Base-by-base conservation (phyloP, 805 yeast species). In the Yarrowia yakushimensis region DNA sequence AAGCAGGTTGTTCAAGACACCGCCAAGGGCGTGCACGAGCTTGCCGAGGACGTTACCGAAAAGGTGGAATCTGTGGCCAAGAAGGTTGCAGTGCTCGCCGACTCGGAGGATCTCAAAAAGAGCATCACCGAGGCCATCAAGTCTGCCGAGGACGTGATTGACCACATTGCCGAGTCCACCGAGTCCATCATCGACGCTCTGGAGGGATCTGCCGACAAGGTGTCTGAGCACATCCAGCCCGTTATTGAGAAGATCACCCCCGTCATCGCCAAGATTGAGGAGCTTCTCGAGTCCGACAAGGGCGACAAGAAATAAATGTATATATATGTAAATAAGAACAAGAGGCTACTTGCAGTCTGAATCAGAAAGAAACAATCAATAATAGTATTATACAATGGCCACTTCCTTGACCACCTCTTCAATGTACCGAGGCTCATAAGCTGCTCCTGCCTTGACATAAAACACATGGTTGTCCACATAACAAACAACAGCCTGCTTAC, bases 391-490 rank as follows among this genome's bases (percentile, higher is more conserved):
- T 39, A 41, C 30, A 28, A 25, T 27, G 33, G 34, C 7, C 17
- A 55, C 61, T 23, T 37, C 28, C 30, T 41, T 55, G n/a, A 55
- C 39, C 11, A 55, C 48, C 36, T 55, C 61, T 23, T 55, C 61
- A 15, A 55, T 55, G 13, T 39, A 55, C n/a, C 48, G 37, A 20
- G 61, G 61, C 27, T 39, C 37, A 15, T 28, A 55, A 8, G 18
- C 4, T 8, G 13, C 39, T 8, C 28, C 64, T 6, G 63, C 62
- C 36, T 74, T 71, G 15, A 82, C 69, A 81, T 83, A 90, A 23
- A 90, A 67, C 1, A 88, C 85, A 66, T 90, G 92, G 46, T 85
- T 85, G 34, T 81, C 80, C 7, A 88, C 78, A 65, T 82, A 88
- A 15, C 82, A 77, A 37, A 66, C 13, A 39, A 78, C 13, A 0